phyloP scores from a whole-genome alignment of 768 basidiomycete genomes.

The Porpolomopsis calyptriformis region DNA sequence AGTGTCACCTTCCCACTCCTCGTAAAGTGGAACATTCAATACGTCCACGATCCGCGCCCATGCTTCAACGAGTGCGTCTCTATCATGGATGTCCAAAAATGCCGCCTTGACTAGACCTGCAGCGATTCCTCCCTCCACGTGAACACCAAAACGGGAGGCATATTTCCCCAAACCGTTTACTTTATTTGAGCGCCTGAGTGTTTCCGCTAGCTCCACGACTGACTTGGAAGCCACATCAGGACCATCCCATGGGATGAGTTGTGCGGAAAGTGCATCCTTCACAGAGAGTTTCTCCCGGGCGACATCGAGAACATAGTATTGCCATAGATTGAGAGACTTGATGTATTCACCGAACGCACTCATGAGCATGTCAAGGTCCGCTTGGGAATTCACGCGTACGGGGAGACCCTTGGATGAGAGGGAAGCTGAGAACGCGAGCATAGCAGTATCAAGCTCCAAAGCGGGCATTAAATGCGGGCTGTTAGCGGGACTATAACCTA shows the following conservation, averaged over 20 bases:
- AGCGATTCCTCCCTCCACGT: constrained; percentile 51
- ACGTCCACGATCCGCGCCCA: constrained; percentile 79
- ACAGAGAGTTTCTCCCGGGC: constrained; percentile 51
- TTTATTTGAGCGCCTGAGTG: constrained; percentile 42
- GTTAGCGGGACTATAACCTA: constrained; percentile 85
- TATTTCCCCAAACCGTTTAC: constrained; percentile 51
- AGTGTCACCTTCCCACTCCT: constrained; percentile 80
- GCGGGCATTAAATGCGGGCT: constrained; percentile 90
- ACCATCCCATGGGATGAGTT: constrained; percentile 50
- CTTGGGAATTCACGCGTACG: constrained; percentile 46
- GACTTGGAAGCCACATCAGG: constrained; percentile 47
- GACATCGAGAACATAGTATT: constrained; percentile 86
- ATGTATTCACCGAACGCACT: constrained; percentile 50
- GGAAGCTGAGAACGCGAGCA: constrained; percentile 67
- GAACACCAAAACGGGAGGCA: constrained; percentile 56
- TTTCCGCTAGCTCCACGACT: constrained; percentile 54
- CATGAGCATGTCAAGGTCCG: constrained; percentile 62
- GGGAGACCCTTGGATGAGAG: constrained; percentile 64
- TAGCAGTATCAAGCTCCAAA: constrained; percentile 79
- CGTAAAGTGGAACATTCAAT: constrained; percentile 80
- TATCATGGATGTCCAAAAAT: constrained; percentile 36
- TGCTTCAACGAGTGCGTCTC: constrained; percentile 48
- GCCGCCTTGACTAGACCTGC: constrained; percentile 70
- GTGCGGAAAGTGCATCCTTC: constrained; percentile 38
- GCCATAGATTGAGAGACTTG: constrained; percentile 70